Percentiles rank a stretch among this genome's conserved stretches.
Conservation (phyloP, 2,329 filamentous ascomycete genomes). For the Epichloe sp. region DNA sequence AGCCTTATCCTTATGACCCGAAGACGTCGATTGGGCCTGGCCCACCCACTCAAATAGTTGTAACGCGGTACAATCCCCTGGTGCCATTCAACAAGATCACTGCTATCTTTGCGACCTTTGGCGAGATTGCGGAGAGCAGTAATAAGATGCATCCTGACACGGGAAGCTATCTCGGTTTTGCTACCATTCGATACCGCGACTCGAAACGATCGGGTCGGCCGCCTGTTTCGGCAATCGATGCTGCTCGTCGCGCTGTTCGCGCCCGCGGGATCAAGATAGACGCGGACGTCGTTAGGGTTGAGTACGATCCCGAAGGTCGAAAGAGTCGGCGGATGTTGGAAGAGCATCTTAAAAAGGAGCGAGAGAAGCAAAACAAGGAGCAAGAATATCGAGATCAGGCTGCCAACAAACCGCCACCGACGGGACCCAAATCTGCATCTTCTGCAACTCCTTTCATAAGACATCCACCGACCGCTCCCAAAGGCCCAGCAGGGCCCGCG, state of each 20-base stretch:
- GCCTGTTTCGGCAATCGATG: conserved; percentile 56
- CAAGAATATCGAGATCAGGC: conserved; percentile 17
- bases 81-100: conserved; percentile 66
- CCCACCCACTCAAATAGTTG: conserved; percentile 79
- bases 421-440: conserved; percentile 22
- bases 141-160: conserved; percentile 94
- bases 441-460: conserved; percentile 17
- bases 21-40: conserved; percentile 78
- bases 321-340: conserved; percentile 71
- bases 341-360: conserved; percentile 55
- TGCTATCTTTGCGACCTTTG: conserved; percentile 65
- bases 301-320: conserved; percentile 78
- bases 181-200: conserved; percentile 81
- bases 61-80: conserved; percentile 91
- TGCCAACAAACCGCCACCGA: conserved; percentile 21
- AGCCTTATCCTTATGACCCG: conserved; percentile 68
- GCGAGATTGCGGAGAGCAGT: conserved; percentile 78
- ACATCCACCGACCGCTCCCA: conserved; percentile 74
- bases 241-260: conserved; percentile 68
- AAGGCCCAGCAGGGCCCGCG: conserved; percentile 55
- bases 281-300: conserved; percentile 61
- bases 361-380: conserved; percentile 40
- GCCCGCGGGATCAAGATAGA: conserved; percentile 71
- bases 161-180: conserved; percentile 87
- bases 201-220: conserved; percentile 31